These are phyloP conservation scores for Hypoxylon trugodes DNA, from an alignment of 495 filamentous ascomycete species.

Conservation along the genomic window DNA sequence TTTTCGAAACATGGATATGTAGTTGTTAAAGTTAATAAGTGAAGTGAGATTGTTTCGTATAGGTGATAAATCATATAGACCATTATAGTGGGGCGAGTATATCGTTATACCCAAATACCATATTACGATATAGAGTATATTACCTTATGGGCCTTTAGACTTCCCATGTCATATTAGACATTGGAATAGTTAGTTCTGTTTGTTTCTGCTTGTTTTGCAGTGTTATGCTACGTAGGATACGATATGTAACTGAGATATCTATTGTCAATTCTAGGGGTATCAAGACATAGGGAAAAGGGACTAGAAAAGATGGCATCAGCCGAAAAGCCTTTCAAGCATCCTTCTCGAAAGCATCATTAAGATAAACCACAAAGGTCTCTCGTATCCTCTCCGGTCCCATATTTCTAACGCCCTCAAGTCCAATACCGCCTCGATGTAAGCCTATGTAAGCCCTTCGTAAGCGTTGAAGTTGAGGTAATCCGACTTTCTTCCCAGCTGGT, in stretches of 20 bases:
- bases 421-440: constrained; percentile 70
- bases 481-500: constrained; percentile 66
- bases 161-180: too few relatives aligned
- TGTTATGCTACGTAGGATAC: too few relatives aligned
- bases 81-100: too few relatives aligned
- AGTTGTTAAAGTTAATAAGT: background rate
- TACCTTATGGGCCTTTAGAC: too few relatives aligned
- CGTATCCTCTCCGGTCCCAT: constrained; percentile 63
- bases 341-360: constrained; percentile 71
- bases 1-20: background rate
- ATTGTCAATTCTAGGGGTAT: constrained; percentile 29
- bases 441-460: constrained; percentile 85
- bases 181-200: too few relatives aligned
- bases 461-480: constrained; percentile 81
- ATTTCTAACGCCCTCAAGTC: constrained; percentile 56
- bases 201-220: too few relatives aligned
- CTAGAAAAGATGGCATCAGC: background rate
- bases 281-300: constrained; percentile 2
- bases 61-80: too few relatives aligned
- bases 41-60: too few relatives aligned
- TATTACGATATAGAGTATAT: too few relatives aligned
- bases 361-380: constrained; percentile 75
- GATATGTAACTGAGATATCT: too few relatives aligned
- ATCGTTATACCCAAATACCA: too few relatives aligned
- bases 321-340: constrained; percentile 44